Conservation (phyloP, 805 yeast genomes). For the Yarrowia sp. region DNA sequence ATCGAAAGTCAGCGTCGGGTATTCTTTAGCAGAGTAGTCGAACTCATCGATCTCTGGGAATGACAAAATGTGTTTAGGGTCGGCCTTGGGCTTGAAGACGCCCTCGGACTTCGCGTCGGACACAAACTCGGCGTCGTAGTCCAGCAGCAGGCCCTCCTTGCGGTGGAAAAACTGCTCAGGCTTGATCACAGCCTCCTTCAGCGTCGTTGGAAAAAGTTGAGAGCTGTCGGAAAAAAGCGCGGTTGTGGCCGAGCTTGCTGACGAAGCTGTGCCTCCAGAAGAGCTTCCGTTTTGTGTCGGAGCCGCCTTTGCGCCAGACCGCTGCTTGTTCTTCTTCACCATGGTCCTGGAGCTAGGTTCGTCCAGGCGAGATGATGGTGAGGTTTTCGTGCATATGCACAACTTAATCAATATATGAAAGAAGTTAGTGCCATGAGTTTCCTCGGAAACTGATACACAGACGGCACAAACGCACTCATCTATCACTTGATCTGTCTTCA, state of each 20-base stretch:
- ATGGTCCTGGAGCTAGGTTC: neutral
- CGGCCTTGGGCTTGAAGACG: conserved; percentile 15
- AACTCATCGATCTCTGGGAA: neutral
- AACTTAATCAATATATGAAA: conserved; percentile 9
- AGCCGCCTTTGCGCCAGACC: neutral
- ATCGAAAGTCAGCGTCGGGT: neutral
- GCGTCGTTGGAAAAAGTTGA: neutral
- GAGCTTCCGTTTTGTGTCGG: neutral
- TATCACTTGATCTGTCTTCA: no score
- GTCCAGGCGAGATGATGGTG: neutral
- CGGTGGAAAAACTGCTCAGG: conserved; percentile 4
- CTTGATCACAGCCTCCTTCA: neutral
- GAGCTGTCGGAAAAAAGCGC: neutral
- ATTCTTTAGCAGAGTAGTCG: neutral
- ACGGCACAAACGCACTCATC: no score
- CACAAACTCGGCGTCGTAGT: conserved; percentile 18
- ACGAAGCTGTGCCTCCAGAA: neutral
- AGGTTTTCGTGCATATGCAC: conserved; percentile 25
- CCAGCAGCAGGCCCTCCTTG: conserved; percentile 8
- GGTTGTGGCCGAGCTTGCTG: neutral
- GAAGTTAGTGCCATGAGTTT: neutral
- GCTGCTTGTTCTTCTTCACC: conserved; percentile 3
- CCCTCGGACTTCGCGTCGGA: conserved; percentile 1
- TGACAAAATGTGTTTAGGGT: neutral
- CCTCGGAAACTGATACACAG: neutral